Evolutionary conservation across 2,329 filamentous ascomycete species (phyloP).

Genomic region (Intubia oerlemansii): DNA sequence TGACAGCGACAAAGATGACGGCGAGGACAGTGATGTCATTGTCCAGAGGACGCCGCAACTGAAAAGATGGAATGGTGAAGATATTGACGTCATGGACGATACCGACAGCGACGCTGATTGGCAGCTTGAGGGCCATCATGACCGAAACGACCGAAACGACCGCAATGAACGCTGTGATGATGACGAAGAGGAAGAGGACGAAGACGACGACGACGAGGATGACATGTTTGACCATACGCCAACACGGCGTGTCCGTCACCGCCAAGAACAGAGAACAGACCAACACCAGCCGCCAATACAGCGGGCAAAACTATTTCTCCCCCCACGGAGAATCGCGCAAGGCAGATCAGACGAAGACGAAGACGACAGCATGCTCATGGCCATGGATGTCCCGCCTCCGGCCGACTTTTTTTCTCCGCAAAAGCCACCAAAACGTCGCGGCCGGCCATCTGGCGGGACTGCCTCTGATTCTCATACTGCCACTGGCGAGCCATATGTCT

Average conservation of each 20-base stretch:
- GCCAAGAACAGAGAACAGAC: neutral
- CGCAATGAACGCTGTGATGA: too few species aligned
- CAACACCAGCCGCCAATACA: constrained; percentile 1
- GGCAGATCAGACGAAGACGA: neutral
- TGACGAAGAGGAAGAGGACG: constrained; percentile 1
- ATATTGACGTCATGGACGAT: constrained; percentile 4
- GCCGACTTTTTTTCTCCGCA: constrained; percentile 8
- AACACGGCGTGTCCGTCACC: neutral
- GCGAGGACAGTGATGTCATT: neutral
- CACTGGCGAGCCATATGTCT: constrained; percentile 11
- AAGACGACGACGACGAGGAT: neutral
- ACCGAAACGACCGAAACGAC: neutral
- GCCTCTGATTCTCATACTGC: too few species aligned
- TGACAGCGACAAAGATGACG: neutral
- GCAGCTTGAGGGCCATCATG: neutral
- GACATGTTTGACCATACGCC: constrained; percentile 2
- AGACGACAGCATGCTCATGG: neutral
- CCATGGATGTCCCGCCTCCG: constrained; percentile 1
- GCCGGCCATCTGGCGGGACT: too few species aligned
- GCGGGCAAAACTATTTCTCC: constrained; percentile 2
- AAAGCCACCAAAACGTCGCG: constrained; percentile 4
- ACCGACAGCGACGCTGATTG: neutral
- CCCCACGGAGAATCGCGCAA: neutral
- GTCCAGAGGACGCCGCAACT: too few species aligned
- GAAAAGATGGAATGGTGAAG: neutral